Evolutionary conservation across 2,329 filamentous ascomycete species (phyloP), one percentile per base, ranked within the genome.

Genomic region (Clonostachys chloroleuca): DNA sequence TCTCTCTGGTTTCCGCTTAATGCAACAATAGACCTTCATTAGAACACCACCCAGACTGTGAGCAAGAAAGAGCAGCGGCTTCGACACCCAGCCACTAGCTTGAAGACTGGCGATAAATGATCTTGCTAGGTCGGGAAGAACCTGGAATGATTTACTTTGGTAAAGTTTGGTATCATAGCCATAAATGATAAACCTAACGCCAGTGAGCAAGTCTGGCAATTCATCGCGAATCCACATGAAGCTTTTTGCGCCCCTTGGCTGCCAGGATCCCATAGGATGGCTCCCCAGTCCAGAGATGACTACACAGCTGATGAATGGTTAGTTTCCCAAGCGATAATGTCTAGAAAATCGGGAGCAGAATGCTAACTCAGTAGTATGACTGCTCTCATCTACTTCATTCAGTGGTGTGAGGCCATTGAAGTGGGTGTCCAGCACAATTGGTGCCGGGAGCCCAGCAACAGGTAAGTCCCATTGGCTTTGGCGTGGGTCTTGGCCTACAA

Each of bases 31-130:
- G 37, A 18, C 37, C 36, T 46, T 46, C n/a, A 41, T 16, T 18
- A 46, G n/a, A 12, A 46, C 12, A 6, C 44, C 44, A 4, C 44
- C 44, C 5, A 46, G 37, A 14, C 44, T 46, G 37, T 46, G 44
- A 18, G 30, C 34, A 30, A 46, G 8, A 39, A 46, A 41, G 6
- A 41, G 16, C 12, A 46, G 24, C 12, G 35, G 36, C 5, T 39
- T 39, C 14, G 14, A n/a, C 7, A 18, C 9, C 36, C 36, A 39
- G 14, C 12, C 36, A 3, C 17, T 7, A 18, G 14, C 14, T 39
- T 18, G 14, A n/a, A 39, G 36, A n/a, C 17, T n/a, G 8, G 14
- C 12, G 12, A 39, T 39, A 18, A 39, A 18, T 18, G 14, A n/a
- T n/a, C 2, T n/a, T 12, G 36, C 14, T 8, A 39, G 36, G n/a